A percentile compares a stretch with the other conserved stretches of the same genome.
phyloP scores from a whole-genome alignment of 164 flowering plant genomes.

The Magnolia kwangsiensis region DNA sequence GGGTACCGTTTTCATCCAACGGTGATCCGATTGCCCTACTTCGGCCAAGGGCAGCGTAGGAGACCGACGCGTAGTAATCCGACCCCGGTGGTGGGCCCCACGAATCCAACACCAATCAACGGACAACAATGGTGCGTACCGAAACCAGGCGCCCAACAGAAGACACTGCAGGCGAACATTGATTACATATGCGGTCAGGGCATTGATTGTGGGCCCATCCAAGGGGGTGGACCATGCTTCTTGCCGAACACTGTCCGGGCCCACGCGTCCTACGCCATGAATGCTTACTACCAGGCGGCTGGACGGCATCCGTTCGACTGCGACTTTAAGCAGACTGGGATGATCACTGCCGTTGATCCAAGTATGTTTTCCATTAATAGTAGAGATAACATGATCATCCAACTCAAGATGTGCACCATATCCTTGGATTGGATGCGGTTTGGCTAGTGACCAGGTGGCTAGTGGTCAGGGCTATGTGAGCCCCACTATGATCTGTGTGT shows the following conservation, averaged over 20 bases:
- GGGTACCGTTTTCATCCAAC: too few relatives aligned
- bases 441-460: too few relatives aligned
- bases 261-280: constrained; percentile 78
- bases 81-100: background rate
- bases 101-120: constrained; percentile 23
- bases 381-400: too few relatives aligned
- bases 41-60: background rate
- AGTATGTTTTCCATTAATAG: constrained; percentile 27
- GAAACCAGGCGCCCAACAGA: constrained; percentile 28
- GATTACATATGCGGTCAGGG: constrained; percentile 71
- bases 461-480: too few relatives aligned
- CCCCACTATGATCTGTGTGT: too few relatives aligned
- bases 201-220: constrained; percentile 46
- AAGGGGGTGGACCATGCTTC: constrained; percentile 50
- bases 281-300: constrained; percentile 49
- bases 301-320: constrained; percentile 45
- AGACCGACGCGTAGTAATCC: background rate
- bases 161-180: constrained; percentile 48
- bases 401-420: too few relatives aligned
- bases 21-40: background rate
- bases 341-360: constrained; percentile 46
- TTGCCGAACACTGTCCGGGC: constrained; percentile 48
- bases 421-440: too few relatives aligned
- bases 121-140: constrained; percentile 57
- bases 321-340: constrained; percentile 52